Conservation (phyloP, 192 early-diverging fungal species). For the Entomortierella chlamydospora region DNA sequence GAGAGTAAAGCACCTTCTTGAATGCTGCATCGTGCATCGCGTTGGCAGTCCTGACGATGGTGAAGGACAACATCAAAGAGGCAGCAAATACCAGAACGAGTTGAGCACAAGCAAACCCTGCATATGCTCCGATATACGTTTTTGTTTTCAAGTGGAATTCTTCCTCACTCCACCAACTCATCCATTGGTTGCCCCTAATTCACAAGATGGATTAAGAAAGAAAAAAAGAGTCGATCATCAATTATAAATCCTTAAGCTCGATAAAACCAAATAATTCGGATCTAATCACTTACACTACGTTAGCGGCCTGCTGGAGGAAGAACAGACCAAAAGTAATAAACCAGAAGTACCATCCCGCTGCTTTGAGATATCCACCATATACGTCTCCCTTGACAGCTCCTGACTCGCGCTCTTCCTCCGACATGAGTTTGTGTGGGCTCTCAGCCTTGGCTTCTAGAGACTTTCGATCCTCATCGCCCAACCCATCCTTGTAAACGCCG, state of each 20-base stretch:
- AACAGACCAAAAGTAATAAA: conserved; percentile 11
- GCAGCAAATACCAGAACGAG: conserved; percentile 35
- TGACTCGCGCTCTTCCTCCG: conserved; percentile 43
- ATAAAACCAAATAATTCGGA: too few species aligned
- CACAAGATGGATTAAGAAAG: neutral
- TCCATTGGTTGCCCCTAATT: conserved; percentile 35
- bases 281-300: conserved; percentile 41
- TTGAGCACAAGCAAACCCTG: conserved; percentile 26
- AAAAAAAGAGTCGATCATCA: neutral
- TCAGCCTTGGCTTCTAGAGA: conserved; percentile 9
- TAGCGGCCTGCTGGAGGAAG: conserved; percentile 35
- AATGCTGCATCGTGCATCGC: conserved; percentile 73
- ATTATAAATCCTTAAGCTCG: neutral
- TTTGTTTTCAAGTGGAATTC: conserved; percentile 14
- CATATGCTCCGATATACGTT: conserved; percentile 40
- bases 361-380: conserved; percentile 35
- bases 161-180: conserved; percentile 53
- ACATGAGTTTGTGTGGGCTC: conserved; percentile 33
- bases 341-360: conserved; percentile 30
- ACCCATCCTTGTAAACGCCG: conserved; percentile 1
- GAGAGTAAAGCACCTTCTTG: conserved; percentile 66
- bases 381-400: conserved; percentile 45
- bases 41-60: conserved; percentile 70
- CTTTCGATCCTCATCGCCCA: neutral
- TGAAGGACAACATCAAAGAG: conserved; percentile 29